phyloP scores from a whole-genome alignment of 2,329 filamentous ascomycete genomes.

The Exophiala viscosa region DNA sequence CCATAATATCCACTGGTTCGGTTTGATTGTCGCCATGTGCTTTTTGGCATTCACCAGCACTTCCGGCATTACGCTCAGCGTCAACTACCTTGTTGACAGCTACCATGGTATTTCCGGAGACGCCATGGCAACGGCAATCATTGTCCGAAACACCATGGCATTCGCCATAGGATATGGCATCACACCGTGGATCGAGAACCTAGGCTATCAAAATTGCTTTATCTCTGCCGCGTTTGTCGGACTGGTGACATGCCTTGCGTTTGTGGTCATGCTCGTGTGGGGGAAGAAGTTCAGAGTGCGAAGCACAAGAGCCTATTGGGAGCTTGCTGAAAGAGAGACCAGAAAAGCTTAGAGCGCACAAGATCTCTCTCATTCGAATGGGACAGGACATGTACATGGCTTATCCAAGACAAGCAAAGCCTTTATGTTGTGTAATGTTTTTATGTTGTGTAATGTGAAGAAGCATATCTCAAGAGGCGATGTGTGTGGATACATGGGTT shows the following conservation, averaged over 20 bases:
- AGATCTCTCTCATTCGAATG: too few species aligned
- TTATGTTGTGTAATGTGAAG: too few species aligned
- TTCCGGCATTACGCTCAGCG: constrained; percentile 42
- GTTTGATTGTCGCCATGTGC: constrained; percentile 48
- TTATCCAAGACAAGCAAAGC: too few species aligned
- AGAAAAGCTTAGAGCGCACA: too few species aligned
- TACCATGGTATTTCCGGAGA: constrained; percentile 49
- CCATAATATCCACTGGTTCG: constrained; percentile 47
- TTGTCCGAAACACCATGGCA: constrained; percentile 48
- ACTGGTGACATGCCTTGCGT: constrained; percentile 36
- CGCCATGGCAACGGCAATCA: constrained; percentile 48
- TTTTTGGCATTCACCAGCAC: constrained; percentile 44
- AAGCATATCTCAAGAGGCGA: too few species aligned
- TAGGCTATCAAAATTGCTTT: constrained; percentile 42
- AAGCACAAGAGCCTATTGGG: constrained; percentile 37
- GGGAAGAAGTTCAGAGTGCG: constrained; percentile 36
- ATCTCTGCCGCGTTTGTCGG: constrained; percentile 39
- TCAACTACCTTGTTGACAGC: constrained; percentile 48
- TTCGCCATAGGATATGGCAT: constrained; percentile 51
- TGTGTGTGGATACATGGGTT: too few species aligned
- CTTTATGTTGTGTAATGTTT: too few species aligned
- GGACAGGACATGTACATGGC: too few species aligned
- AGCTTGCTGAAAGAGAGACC: constrained; percentile 27
- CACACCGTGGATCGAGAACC: constrained; percentile 42
- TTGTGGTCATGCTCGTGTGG: constrained; percentile 38